Evolutionary conservation across 768 basidiomycete genomes (phyloP), one percentile per base, ranked within the genome.

Genomic region (Pleurotus salmoneostramineus): DNA sequence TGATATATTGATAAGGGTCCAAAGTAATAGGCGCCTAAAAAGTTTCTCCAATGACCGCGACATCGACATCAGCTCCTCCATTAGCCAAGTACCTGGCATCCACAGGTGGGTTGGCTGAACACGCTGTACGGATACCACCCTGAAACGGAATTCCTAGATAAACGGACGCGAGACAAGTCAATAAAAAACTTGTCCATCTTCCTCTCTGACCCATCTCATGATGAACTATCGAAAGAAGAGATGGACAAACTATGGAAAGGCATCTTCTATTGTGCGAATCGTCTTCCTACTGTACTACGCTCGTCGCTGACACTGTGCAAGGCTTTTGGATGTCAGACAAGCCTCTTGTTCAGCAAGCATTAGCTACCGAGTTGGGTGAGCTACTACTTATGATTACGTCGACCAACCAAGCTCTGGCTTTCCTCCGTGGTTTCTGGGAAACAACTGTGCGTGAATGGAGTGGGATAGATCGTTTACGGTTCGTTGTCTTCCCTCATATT

Each of bases 311-410:
- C 10, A 15, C 50, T 10, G 42, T 27, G 42, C 8, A 58, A 97
- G 95, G 96, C 69, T 98, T 95, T 73, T 99, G 96, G 95, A 98
- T 98, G 95, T 98, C 95, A 7, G 96, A 99, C 74, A 99, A 98
- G 68, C 95, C 95, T 3, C 81, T 95, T 6, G 91, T 98, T 6
- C 96, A 98, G 69, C 96, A 98, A 69, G 88, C 87, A 11, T 81
- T 99, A 12, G 93, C 96, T 0, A 77, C 81, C 12, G 91, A 95
- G 64, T 73, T 99, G 40, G 90, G 96, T 14, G 86, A 93, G 62
- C 76, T 98, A 40, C 66, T 95, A 4, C 73, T 98, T 49, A 81
- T 77, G 7, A 91, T 95, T 45, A 74, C 81, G 31, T 72, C 78
- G 58, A 73, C 78, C 2, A 58, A 76, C 21, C 74, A 84, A 43